Evolutionary conservation across 805 yeast species (phyloP), one percentile per base, ranked within the genome.

Genomic region (Candida sphagnicola): DNA sequence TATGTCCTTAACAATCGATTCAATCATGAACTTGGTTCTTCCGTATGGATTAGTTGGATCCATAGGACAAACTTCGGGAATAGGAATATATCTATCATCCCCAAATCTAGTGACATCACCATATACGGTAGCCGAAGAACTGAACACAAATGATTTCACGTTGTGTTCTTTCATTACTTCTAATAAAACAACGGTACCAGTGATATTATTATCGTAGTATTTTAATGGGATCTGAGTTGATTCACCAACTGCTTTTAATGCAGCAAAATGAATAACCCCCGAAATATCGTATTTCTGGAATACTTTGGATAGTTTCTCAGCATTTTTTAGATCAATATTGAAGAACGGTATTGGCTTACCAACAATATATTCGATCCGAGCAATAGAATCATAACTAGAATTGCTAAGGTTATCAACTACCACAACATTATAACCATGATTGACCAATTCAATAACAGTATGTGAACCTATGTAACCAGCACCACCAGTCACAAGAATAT

Each of bases 381-480:
- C 70, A 40, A 84, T 67, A 2, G 89, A 78, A 45, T 81, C 87
- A 47, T 72, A 72, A 28, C 80, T 73, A 2, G 93, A 80, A 51
- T 82, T 85, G 50, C 70, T 62, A 42, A 82, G 65, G 57, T 81
- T 82, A 58, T 85, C 95, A 16, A 81, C 77, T 31, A 85, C 74
- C n/a, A 85, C 80, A 23, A 84, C 87, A 19, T 80, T 72, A 51
- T 78, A 74, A 18, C 86, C 87, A 37, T 75, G 69, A 43, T 74
- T 71, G 35, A 80, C 56, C 38, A 82, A 69, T 49, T 78, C 84
- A 34, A 79, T 77, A 13, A 75, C 85, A 1, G 91, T 82, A 56
- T 85, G 93, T 8, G 91, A 82, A 18, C 93, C 95, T 52, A 86
- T 84, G 61, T 85, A 85, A 15, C 95, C 93, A 18, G 91, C 86